These are phyloP conservation scores for Pleurotus salmoneostramineus DNA, from an alignment of 768 basidiomycete genomes.

Conservation along the genomic window DNA sequence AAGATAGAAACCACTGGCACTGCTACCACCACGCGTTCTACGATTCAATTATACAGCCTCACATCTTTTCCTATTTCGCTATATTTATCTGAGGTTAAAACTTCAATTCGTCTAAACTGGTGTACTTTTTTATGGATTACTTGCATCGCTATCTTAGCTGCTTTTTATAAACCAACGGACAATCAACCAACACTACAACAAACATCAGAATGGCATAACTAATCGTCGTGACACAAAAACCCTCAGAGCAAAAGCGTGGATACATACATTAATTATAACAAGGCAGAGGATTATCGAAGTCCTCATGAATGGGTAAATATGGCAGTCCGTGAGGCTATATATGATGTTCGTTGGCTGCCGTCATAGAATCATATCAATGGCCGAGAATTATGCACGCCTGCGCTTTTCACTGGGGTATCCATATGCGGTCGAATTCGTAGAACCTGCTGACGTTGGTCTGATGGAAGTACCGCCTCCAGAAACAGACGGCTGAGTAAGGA, in stretches of 20 bases:
- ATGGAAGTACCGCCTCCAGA: not conserved
- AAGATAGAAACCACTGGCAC: not conserved
- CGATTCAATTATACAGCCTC: not conserved
- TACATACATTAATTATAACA: too few species aligned
- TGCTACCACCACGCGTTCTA: not conserved
- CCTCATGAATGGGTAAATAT: too few species aligned
- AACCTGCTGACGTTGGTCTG: not conserved
- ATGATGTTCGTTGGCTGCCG: not conserved
- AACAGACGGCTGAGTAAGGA: not conserved
- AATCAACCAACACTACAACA: too few species aligned
- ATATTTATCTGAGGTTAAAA: not conserved
- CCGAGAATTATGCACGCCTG: not conserved
- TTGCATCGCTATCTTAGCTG: constrained; percentile 1
- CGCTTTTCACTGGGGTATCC: not conserved
- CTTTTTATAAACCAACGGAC: not conserved
- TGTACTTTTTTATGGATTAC: constrained; percentile 3
- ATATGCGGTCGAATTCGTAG: not conserved
- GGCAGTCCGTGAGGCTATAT: too few species aligned
- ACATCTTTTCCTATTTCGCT: not conserved
- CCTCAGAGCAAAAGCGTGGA: too few species aligned
- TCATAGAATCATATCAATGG: not conserved
- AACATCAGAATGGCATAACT: too few species aligned
- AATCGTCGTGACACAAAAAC: too few species aligned
- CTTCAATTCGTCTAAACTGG: not conserved
- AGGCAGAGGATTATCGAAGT: too few species aligned